These are phyloP conservation scores for Agaricus sinodeliciosus DNA, from an alignment of 768 basidiomycete species.

Conservation along the genomic window DNA sequence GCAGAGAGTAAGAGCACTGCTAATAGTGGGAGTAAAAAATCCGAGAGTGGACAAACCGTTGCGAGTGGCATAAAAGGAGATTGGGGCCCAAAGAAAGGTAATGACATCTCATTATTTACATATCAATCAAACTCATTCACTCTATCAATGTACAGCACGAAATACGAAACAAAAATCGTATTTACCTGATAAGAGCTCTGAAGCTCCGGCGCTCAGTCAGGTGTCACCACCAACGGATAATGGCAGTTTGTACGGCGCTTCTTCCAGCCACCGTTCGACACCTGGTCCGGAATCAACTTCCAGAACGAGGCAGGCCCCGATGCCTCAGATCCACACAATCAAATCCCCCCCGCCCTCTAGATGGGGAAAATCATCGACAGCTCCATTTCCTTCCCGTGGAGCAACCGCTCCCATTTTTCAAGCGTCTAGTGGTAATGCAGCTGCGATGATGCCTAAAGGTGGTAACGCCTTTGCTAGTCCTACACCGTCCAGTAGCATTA, in stretches of 20 bases:
- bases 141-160: background rate
- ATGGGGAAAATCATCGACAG: no score
- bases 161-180: background rate
- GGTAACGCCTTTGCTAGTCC: no score
- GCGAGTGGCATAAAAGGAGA: background rate
- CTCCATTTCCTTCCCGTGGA: no score
- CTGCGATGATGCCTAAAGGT: no score
- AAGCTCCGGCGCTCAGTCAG: background rate
- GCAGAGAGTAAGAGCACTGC: background rate
- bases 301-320: no score
- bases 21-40: background rate
- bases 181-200: background rate
- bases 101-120: background rate
- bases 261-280: background rate
- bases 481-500: no score
- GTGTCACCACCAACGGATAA: background rate
- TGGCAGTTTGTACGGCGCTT: background rate
- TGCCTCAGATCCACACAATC: no score
- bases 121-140: background rate
- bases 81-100: slow-evolving; percentile 8
- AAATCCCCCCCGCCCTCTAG: no score
- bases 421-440: no score
- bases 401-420: no score
- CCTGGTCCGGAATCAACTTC: no score
- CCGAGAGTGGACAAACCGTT: background rate